Conservation (phyloP, 2,329 filamentous ascomycete species). For the Ceratocystis colombiana region DNA sequence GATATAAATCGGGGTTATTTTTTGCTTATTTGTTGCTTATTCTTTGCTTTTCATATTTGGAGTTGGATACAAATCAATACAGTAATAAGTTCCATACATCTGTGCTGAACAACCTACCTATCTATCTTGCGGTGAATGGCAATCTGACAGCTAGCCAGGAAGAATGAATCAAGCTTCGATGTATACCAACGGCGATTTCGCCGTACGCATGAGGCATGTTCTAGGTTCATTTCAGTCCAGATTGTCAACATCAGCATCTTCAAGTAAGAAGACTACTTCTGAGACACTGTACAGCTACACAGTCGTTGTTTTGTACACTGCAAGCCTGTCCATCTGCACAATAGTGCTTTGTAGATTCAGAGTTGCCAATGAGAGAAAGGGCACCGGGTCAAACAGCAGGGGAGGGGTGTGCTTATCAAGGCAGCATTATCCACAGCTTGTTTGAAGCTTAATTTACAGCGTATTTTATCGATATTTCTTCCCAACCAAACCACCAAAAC, state of each 20-base stretch:
- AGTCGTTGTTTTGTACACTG: neutral
- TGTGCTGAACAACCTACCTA: too few relatives aligned
- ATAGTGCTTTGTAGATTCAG: neutral
- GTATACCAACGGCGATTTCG: too few relatives aligned
- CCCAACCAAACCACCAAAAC: neutral
- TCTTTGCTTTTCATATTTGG: neutral
- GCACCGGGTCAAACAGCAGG: neutral
- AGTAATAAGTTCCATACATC: neutral
- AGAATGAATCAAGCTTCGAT: too few relatives aligned
- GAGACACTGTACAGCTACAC: neutral
- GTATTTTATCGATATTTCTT: neutral
- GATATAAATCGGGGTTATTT: neutral
- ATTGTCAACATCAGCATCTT: too few relatives aligned
- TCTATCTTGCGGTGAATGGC: too few relatives aligned
- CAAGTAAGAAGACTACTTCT: too few relatives aligned
- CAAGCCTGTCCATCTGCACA: slow-evolving; percentile 1
- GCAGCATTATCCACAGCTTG: neutral
- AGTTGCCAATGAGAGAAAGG: neutral
- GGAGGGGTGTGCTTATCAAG: neutral
- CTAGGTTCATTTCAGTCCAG: too few relatives aligned
- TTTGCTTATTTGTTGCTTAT: neutral
- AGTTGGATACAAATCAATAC: slow-evolving; percentile 2
- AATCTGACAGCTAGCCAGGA: too few relatives aligned
- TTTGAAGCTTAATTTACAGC: too few relatives aligned
- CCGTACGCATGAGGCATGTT: too few relatives aligned